Base-by-base conservation (phyloP, 176 grass and related monocot genomes). In the Phragmites australis region DNA sequence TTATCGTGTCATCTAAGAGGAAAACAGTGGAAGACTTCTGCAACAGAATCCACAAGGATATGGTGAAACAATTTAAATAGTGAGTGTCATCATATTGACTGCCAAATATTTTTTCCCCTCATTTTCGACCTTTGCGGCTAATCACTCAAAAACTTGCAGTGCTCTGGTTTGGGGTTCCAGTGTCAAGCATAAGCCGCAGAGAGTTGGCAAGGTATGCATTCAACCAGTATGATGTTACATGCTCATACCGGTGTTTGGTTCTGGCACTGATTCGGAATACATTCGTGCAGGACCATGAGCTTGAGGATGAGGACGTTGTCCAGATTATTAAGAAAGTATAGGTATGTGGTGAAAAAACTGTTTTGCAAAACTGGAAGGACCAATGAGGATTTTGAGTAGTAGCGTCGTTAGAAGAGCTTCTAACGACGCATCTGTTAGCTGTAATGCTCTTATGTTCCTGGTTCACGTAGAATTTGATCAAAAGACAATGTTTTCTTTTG, bases 271-370 rank as follows among this genome's bases (percentile, higher is more conserved):
- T 30, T 59, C 4, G 3, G 9, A 45, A 22, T 0, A 32, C 34
- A 49, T 45, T 21, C 2, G 6, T 86, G 64, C 70, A 98, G 96
- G 92, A 98, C 52, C 96, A 99, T 68, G 96, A 95, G 78, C 96
- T 99, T 58, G 96, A 99, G 27, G 96, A 99, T 26, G 96, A 99
- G 76, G 96, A 99, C 53, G 96, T 99, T 62, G 90, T 95, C 75
- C 96, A 99, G 65, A 99, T 99, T 69, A 95, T 95, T 22, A 99
- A 99, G 83, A 99, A 99, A 76, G 58, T 99, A 41, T 99, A 87
- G 81, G 10, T 37, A 76, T 39, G 57, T 0, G 15, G 4, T 76
- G 71, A 55, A 39, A 32, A 1, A 2, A 26, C 21, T 64, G 27
- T 62, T 89, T 52, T 42, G 5, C 44, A 25, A 49, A 70, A 34